phyloP scores from a whole-genome alignment of 2,329 filamentous ascomycete species.

The Penicillium sp. region DNA sequence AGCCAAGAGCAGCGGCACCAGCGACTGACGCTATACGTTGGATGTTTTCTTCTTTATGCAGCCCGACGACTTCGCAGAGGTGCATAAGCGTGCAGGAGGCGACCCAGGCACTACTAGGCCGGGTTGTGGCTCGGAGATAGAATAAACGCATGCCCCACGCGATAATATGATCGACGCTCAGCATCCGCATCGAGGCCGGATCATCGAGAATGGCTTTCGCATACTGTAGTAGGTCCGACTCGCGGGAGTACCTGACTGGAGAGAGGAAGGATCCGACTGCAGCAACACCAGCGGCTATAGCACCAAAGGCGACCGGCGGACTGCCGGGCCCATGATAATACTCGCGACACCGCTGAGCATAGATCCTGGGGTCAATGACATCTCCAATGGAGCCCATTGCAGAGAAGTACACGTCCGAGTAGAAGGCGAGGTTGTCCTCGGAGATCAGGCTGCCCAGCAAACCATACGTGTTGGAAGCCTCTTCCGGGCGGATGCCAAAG shows the following conservation, averaged over 20 bases:
- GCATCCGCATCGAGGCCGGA: slow-evolving; percentile 22
- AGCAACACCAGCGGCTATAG: slow-evolving; percentile 24
- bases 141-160: slow-evolving; percentile 26
- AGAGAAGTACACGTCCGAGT: slow-evolving; percentile 20
- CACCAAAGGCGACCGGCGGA: slow-evolving; percentile 18
- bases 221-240: slow-evolving; percentile 25
- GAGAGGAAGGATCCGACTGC: slow-evolving; percentile 26
- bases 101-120: slow-evolving; percentile 27
- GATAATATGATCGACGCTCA: slow-evolving; percentile 22
- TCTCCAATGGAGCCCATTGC: slow-evolving; percentile 19
- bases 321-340: slow-evolving; percentile 19
- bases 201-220: slow-evolving; percentile 29
- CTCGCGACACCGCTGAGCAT: slow-evolving; percentile 22
- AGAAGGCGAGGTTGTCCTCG: slow-evolving; percentile 19
- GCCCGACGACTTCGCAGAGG: slow-evolving; percentile 23
- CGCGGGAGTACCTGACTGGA: slow-evolving; percentile 16
- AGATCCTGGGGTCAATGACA: slow-evolving; percentile 20
- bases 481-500: slow-evolving; percentile 27
- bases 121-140: slow-evolving; percentile 27
- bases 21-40: slow-evolving; percentile 21
- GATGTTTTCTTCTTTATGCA: slow-evolving; percentile 26
- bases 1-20: slow-evolving; percentile 16
- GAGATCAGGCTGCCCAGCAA: slow-evolving; percentile 21
- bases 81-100: slow-evolving; percentile 28
- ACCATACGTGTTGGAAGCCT: slow-evolving; percentile 19